Evolutionary conservation across 257 asterid genomes (phyloP), one percentile per base, ranked within the genome.

Genomic region (Penstemon newberryi): DNA sequence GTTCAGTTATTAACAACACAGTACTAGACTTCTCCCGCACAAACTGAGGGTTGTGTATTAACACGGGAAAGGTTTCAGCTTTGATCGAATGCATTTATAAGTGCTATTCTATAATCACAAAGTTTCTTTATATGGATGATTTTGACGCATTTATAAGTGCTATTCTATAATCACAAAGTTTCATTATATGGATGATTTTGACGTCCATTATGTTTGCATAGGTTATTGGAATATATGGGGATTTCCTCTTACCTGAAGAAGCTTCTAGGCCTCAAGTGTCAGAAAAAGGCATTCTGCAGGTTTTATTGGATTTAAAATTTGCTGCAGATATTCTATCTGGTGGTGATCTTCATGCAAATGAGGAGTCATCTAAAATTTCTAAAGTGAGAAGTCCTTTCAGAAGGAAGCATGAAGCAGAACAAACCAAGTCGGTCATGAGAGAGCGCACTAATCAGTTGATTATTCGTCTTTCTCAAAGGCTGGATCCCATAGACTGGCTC

Each of bases 401-500:
- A 82, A 83, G 92, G 79, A 91, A 85, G 82, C 92, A 84, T 70
- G 87, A 80, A 59, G 62, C 78, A 63, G 80, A 75, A 45, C 82
- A 77, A 57, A 71, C 83, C 71, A 83, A 84, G 72, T 85, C 96
- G 6, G 76, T 79, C 58, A 70, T 73, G 49, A 80, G 82, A 73
- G 96, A 86, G 74, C 91, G 83, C 13, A 76, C 83, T 43, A 79
- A 73, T 65, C 76, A 72, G 78, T 76, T 88, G 86, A 76, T 86
- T 33, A 71, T 80, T 77, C 87, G 76, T 69, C 83, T 94, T 56
- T 84, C 96, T 45, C 89, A 87, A 56, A 85, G 80, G 66, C 78
- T 94, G 83, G 99, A 94, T 79, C 99, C 96, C 71, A 94, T 94
- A 47, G 97, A 94, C 72, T 94, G 99, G 99, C 96, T 87, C 73